Evolutionary conservation across 345 rosid genomes (phyloP).

Genomic region (Sonneratia alba): DNA sequence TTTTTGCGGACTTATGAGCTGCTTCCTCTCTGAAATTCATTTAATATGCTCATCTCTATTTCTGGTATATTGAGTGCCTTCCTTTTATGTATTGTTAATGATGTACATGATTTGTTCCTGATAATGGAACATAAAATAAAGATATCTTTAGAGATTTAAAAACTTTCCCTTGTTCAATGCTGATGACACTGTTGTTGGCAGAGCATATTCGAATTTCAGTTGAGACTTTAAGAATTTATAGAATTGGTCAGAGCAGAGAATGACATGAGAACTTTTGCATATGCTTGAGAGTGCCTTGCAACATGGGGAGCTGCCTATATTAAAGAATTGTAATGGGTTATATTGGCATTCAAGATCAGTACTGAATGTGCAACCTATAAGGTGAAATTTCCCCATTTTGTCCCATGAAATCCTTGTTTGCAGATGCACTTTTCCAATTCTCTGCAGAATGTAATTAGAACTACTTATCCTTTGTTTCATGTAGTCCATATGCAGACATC

Average conservation of each 20-base stretch:
- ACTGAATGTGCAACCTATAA: conserved; percentile 73
- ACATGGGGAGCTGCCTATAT: conserved; percentile 82
- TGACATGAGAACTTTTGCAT: conserved; percentile 50
- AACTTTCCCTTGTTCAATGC: neutral
- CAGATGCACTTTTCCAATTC: neutral
- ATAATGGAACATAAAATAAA: too few relatives aligned
- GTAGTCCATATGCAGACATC: neutral
- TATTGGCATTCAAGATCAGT: conserved; percentile 76
- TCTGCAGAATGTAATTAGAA: neutral
- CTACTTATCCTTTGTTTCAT: neutral
- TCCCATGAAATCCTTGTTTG: neutral
- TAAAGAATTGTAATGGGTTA: conserved; percentile 71
- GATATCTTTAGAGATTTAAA: neutral
- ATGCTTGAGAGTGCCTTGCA: conserved; percentile 73
- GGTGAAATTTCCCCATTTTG: conserved; percentile 25
- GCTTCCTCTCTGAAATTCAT: neutral
- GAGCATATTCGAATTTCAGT: conserved; percentile 91
- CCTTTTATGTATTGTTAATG: neutral
- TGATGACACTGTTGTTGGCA: conserved; percentile 13
- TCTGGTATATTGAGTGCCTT: neutral
- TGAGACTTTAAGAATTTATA: conserved; percentile 89
- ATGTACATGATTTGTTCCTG: too few relatives aligned
- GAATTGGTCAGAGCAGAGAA: conserved; percentile 80
- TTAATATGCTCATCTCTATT: neutral
- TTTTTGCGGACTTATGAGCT: neutral